Base-by-base conservation (phyloP, 176 grass and related monocot species). In the Pontederia crassipes region DNA sequence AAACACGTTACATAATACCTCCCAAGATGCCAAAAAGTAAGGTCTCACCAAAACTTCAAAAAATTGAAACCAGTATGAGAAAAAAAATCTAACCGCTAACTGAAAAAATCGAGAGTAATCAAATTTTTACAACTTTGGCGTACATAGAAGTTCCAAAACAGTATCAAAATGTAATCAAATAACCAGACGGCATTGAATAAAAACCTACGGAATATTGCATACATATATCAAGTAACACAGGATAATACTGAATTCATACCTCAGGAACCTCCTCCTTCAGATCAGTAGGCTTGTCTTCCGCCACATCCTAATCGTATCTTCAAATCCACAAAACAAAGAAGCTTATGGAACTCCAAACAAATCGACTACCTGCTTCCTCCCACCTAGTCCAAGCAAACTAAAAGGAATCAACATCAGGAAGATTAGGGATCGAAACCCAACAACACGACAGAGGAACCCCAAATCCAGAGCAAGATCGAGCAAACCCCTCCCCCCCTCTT, bases 231-330 rank as follows among this genome's bases (percentile, higher is more conserved):
- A 54, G 9, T 14, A 27, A 17, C 1, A n/a, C 27, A 12, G 46
- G 54, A 14, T 8, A 57, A 17, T 0, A 40, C 32, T 7, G 6
- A 0, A 2, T 17, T 68, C 66, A 20, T 46, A 82, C 83, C 51
- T 82, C 78, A 2, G 77, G 50, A 13, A 74, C 66, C 70, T 80
- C 80, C 69, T 77, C 73, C 55, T 17, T 77, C 80, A 68, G 81
- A 47, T 82, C 78, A 27, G 17, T 14, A 15, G 72, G 70, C 52
- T 86, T 77, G 57, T 83, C 74, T 32, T 75, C 61, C 70, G 74
- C 66, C 81, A 84, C 81, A 68, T 55, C 56, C 12, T 55, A 40
- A 40, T 7, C 2, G 28, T 26, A 20, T 13, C 66, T 69, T 24
- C 0, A 66, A 29, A 51, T 52, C 18, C 20, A 48, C 35, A 48